phyloP scores from a whole-genome alignment of 2,329 filamentous ascomycete species.

The Colletotrichum noveboracense region DNA sequence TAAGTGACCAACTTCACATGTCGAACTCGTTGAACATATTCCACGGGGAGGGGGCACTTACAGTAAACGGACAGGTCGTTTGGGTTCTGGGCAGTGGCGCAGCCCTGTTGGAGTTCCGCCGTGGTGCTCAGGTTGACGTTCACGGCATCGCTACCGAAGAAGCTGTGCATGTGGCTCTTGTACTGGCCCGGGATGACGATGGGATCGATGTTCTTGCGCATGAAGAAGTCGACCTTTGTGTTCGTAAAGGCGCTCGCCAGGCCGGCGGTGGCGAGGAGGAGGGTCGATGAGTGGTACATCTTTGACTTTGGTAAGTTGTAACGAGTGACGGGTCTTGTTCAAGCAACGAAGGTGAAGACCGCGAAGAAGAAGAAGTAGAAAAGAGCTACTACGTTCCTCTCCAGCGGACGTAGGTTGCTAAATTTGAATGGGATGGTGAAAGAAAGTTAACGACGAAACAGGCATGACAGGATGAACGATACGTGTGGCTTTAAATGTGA shows the following conservation, averaged over 20 bases:
- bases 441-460: neutral
- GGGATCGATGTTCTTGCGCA: conserved; percentile 37
- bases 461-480: neutral
- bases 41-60: conserved; percentile 12
- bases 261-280: neutral
- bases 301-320: neutral
- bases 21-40: neutral
- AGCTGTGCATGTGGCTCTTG: conserved; percentile 37
- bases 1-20: conserved; percentile 7
- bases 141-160: conserved; percentile 37
- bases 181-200: conserved; percentile 36
- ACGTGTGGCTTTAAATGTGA: neutral
- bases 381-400: neutral
- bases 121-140: conserved; percentile 32
- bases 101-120: conserved; percentile 40
- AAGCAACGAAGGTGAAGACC: neutral
- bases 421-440: neutral
- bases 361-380: neutral
- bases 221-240: conserved; percentile 27
- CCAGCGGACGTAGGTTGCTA: neutral
- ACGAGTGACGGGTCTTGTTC: neutral
- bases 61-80: conserved; percentile 51
- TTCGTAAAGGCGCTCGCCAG: conserved; percentile 27
- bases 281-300: neutral
- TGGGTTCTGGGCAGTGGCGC: conserved; percentile 45